These are phyloP conservation scores for Boletus albobrunnescens DNA, from an alignment of 1,284 basidiomycete genomes.

Conservation along the genomic window DNA sequence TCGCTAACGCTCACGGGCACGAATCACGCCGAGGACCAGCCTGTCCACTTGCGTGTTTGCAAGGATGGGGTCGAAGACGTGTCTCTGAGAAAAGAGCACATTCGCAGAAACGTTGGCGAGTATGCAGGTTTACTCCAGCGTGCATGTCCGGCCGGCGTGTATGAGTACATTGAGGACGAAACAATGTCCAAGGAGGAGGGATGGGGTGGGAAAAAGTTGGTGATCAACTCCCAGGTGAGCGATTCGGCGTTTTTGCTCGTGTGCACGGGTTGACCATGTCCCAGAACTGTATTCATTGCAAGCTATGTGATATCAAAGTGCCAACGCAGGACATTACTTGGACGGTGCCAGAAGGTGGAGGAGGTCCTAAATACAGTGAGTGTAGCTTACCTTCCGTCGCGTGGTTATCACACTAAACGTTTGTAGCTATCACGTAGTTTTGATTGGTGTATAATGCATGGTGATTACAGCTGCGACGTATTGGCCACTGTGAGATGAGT, in stretches of 20 bases:
- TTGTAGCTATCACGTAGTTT: slow-evolving; percentile 17
- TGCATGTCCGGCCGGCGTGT: slow-evolving; percentile 94
- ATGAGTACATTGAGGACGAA: slow-evolving; percentile 90
- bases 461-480: not conserved
- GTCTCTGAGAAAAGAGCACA: slow-evolving; percentile 59
- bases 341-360: slow-evolving; percentile 91
- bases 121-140: slow-evolving; percentile 86
- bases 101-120: slow-evolving; percentile 71
- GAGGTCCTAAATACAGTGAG: slow-evolving; percentile 83
- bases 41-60: slow-evolving; percentile 79
- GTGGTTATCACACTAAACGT: not conserved
- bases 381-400: not conserved
- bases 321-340: slow-evolving; percentile 93
- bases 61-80: slow-evolving; percentile 49
- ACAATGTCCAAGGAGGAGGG: slow-evolving; percentile 48
- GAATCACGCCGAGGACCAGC: slow-evolving; percentile 96
- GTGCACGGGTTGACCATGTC: not conserved
- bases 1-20: slow-evolving; percentile 90
- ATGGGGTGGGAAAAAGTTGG: slow-evolving; percentile 81
- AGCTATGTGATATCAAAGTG: slow-evolving; percentile 90
- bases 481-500: no score
- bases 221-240: slow-evolving; percentile 91
- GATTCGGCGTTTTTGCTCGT: not conserved
- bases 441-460: not conserved
- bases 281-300: slow-evolving; percentile 89